These are phyloP conservation scores for Leccinum fibrillosum DNA, from an alignment of 768 basidiomycete species.

Conservation along the genomic window DNA sequence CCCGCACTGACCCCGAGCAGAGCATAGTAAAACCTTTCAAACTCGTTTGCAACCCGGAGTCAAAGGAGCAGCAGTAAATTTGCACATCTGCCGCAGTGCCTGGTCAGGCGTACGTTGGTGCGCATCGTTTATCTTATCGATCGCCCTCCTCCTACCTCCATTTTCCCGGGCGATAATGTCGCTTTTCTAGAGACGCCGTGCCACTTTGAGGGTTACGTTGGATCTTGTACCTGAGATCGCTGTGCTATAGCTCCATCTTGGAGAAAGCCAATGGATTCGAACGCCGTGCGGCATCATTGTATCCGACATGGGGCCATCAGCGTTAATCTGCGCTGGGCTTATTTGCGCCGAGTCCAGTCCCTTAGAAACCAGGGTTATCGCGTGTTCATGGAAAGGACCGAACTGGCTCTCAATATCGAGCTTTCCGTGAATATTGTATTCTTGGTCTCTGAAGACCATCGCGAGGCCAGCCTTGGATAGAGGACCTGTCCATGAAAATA, in stretches of 20 bases:
- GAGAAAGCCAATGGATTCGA: conserved; percentile 65
- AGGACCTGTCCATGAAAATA: conserved; percentile 46
- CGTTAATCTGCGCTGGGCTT: background rate
- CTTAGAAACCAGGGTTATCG: conserved; percentile 72
- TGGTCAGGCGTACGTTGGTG: conserved; percentile 1
- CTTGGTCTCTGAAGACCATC: conserved; percentile 73
- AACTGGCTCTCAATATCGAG: conserved; percentile 69
- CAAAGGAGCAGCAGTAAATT: conserved; percentile 73
- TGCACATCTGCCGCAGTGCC: conserved; percentile 47
- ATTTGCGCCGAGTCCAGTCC: conserved; percentile 50
- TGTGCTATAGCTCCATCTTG: conserved; percentile 77
- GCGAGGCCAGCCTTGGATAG: background rate
- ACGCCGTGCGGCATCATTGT: conserved; percentile 61
- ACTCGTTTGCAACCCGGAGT: conserved; percentile 70
- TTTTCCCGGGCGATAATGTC: conserved; percentile 65
- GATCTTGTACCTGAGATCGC: conserved; percentile 77
- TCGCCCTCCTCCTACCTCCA: conserved; percentile 43
- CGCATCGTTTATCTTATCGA: background rate
- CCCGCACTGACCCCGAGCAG: conserved; percentile 49
- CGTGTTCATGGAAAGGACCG: conserved; percentile 79
- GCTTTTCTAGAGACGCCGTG: conserved; percentile 65
- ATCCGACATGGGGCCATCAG: conserved; percentile 46
- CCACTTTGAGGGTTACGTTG: conserved; percentile 63
- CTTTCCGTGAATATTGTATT: conserved; percentile 63
- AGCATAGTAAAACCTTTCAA: conserved; percentile 71